These are phyloP conservation scores for Podospora pseudopauciseta DNA, from an alignment of 495 filamentous ascomycete genomes.

Conservation along the genomic window DNA sequence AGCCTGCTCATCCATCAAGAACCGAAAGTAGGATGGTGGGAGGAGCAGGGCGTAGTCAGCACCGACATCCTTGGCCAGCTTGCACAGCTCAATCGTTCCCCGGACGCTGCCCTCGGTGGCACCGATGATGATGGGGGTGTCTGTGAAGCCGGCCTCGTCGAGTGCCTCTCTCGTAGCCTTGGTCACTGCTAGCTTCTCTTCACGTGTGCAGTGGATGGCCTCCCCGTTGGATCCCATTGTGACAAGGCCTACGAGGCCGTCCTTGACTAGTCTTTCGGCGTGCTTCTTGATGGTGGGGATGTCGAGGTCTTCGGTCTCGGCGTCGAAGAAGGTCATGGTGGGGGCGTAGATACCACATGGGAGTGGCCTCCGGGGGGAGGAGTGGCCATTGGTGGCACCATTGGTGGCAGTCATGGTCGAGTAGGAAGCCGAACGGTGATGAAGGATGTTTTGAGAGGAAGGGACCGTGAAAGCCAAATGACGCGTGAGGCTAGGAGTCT, in stretches of 20 bases:
- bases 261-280: constrained; percentile 74
- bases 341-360: constrained; percentile 85
- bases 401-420: constrained; percentile 39
- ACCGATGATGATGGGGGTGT: constrained; percentile 77
- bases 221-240: constrained; percentile 91
- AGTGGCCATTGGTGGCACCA: constrained; percentile 37
- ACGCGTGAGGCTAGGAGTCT: neutral
- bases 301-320: constrained; percentile 78
- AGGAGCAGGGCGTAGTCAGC: constrained; percentile 77
- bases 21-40: constrained; percentile 80
- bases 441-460: neutral
- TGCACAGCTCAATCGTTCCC: constrained; percentile 70
- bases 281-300: constrained; percentile 73
- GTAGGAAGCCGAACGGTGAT: neutral
- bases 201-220: constrained; percentile 73
- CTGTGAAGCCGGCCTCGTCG: constrained; percentile 71
- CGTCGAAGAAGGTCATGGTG: constrained; percentile 87
- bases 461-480: neutral
- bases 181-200: constrained; percentile 73
- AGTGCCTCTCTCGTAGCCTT: constrained; percentile 76
- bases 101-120: constrained; percentile 74
- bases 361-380: constrained; percentile 55
- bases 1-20: constrained; percentile 70
- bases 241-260: constrained; percentile 76
- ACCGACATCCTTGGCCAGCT: constrained; percentile 63